phyloP scores from a whole-genome alignment of 441 rosid genomes.

The Sinapis alba region DNA sequence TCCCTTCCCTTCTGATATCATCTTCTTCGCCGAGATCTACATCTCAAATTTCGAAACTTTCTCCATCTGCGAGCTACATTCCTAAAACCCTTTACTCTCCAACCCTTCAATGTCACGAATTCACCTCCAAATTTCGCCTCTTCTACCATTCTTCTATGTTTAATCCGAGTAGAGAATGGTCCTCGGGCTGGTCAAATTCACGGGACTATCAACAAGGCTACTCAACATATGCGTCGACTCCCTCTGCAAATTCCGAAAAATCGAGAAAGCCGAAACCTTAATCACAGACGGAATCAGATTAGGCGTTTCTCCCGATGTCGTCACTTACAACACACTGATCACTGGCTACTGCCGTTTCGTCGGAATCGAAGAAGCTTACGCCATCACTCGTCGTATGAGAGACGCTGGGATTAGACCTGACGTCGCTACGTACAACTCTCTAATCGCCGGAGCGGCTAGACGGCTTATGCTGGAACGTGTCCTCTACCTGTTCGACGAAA shows the following conservation, averaged over 20 bases:
- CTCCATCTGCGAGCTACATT: neutral
- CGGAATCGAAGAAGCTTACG: slow-evolving; percentile 62
- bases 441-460: slow-evolving; percentile 66
- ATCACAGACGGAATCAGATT: slow-evolving; percentile 69
- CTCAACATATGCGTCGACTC: slow-evolving; percentile 64
- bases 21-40: slow-evolving; percentile 24
- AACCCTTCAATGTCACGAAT: slow-evolving; percentile 5
- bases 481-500: slow-evolving; percentile 75
- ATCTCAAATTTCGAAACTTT: slow-evolving; percentile 1
- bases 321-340: slow-evolving; percentile 69
- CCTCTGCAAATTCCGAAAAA: slow-evolving; percentile 55
- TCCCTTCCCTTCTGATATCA: slow-evolving; percentile 3
- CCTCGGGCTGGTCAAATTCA: slow-evolving; percentile 30
- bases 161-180: slow-evolving; percentile 40
- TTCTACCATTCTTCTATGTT: slow-evolving; percentile 23
- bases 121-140: slow-evolving; percentile 16
- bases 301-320: slow-evolving; percentile 77
- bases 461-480: slow-evolving; percentile 42
- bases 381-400: slow-evolving; percentile 60
- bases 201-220: slow-evolving; percentile 55
- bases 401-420: slow-evolving; percentile 68
- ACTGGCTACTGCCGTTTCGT: slow-evolving; percentile 64
- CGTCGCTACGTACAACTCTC: slow-evolving; percentile 63
- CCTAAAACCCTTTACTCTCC: neutral
- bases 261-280: slow-evolving; percentile 65